Base-by-base conservation (phyloP, 768 basidiomycete genomes). In the Amanita pseudoporphyria region DNA sequence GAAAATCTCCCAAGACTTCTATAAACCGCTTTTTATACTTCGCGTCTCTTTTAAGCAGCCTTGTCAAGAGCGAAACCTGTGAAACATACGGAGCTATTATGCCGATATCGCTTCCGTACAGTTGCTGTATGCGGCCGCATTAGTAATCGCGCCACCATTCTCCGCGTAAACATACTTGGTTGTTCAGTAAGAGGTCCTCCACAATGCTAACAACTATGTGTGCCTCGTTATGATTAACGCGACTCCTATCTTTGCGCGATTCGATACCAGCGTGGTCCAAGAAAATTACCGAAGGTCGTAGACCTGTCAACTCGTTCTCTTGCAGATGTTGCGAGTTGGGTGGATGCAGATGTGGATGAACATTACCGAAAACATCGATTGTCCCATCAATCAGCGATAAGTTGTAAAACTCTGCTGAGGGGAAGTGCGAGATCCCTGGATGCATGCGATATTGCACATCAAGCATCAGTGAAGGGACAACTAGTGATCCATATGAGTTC, bases 401-500 rank as follows among this genome's bases (percentile, higher is more conserved):
- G 37, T 79, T 69, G 68, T 97, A 97, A 62, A 96, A 96, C 52
- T 90, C 84, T 22, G 70, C 62, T 32, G 86, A 82, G 9, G 94
- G 91, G 69, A 97, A 97, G 18, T 73, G 73, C 1, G 93, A 89
- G 57, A 97, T 92, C 32, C 71, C 71, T 10, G 93, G 94, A 58
- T 94, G 91, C 93, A 97, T 97, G 31, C 93, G 82, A 58, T 96
- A 97, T 66, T 97, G 93, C n/a, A 80, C 76, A 60, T 95, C 85
- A 51, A 97, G 78, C 85, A 94, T 93, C 54, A 93, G 78, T 4
- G 87, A 84, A 9, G 91, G 90, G n/a, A 89, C 78, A 38, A 74
- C 88, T 90, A 45, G 43, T 19, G 12, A 55, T 52, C 4, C 19
- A 21, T 19, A 37, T 45, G 46, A 52, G 53, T 52, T 28, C 37